Conservation (phyloP, 2,329 filamentous ascomycete species). For the Podosphaera aphanis region DNA sequence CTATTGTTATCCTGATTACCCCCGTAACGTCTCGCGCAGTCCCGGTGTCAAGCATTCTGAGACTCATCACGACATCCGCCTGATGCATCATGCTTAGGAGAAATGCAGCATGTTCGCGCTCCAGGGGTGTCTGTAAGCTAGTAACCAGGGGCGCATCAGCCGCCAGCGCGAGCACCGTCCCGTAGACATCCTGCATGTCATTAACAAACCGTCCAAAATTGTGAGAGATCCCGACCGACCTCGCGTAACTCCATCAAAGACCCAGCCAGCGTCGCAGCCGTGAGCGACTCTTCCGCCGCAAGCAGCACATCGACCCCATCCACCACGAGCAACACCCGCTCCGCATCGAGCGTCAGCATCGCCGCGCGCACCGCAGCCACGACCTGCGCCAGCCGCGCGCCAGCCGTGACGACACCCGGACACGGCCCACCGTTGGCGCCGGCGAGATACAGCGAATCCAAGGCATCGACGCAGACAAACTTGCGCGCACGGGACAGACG, state of each 20-base stretch:
- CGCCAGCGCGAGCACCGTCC: constrained; percentile 42
- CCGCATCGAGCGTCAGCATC: constrained; percentile 6
- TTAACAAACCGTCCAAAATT: not conserved
- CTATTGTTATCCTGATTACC: constrained; percentile 51
- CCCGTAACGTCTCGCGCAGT: constrained; percentile 81
- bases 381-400: too few species aligned
- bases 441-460: constrained; percentile 14
- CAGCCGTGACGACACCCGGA: not conserved
- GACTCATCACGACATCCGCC: constrained; percentile 45
- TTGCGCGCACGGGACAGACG: constrained; percentile 29
- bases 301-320: constrained; percentile 44
- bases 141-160: constrained; percentile 51
- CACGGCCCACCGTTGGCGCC: too few species aligned
- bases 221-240: constrained; percentile 21
- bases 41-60: constrained; percentile 63
- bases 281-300: constrained; percentile 28
- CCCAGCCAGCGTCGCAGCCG: constrained; percentile 26
- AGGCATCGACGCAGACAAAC: constrained; percentile 54
- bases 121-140: constrained; percentile 36
- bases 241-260: constrained; percentile 36
- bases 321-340: constrained; percentile 33
- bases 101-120: constrained; percentile 48
- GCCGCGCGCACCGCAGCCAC: constrained; percentile 6
- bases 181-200: constrained; percentile 30
- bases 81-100: constrained; percentile 50